These are phyloP conservation scores for Parastagonospora avenae DNA, from an alignment of 2,329 filamentous ascomycete species.

Conservation along the genomic window DNA sequence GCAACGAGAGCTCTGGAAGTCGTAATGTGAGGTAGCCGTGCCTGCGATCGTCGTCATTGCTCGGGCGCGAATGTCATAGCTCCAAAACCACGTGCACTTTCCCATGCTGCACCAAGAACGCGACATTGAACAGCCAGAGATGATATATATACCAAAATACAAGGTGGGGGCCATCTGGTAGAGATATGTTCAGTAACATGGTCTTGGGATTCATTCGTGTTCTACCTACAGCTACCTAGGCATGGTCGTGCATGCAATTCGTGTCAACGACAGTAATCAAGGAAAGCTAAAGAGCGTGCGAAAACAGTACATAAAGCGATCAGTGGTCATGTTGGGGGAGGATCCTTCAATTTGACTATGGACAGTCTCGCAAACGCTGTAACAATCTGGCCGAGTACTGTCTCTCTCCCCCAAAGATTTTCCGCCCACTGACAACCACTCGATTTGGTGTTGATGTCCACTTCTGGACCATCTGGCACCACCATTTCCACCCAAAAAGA, in stretches of 20 bases:
- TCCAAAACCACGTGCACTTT: not conserved
- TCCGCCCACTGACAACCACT: slow-evolving; percentile 18
- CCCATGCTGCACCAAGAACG: no score
- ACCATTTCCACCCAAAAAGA: slow-evolving; percentile 12
- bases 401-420: slow-evolving; percentile 25
- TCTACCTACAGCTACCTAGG: no score
- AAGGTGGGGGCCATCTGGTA: no score
- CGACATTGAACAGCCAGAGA: no score
- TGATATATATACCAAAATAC: no score
- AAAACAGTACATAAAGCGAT: not conserved
- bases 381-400: slow-evolving; percentile 17
- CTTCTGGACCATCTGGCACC: slow-evolving; percentile 16
- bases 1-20: slow-evolving; percentile 25
- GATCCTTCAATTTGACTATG: slow-evolving; percentile 29
- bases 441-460: slow-evolving; percentile 9
- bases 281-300: slow-evolving; percentile 3
- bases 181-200: no score
- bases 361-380: slow-evolving; percentile 28
- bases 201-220: no score
- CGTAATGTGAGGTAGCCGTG: slow-evolving; percentile 13
- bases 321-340: slow-evolving; percentile 15
- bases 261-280: not conserved
- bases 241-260: not conserved
- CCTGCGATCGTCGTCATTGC: slow-evolving; percentile 32
- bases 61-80: slow-evolving; percentile 16